A percentile compares a stretch with the other conserved stretches of the same genome.
Evolutionary conservation across 257 asterid species (phyloP).

Genomic region (Linaria vulgaris): DNA sequence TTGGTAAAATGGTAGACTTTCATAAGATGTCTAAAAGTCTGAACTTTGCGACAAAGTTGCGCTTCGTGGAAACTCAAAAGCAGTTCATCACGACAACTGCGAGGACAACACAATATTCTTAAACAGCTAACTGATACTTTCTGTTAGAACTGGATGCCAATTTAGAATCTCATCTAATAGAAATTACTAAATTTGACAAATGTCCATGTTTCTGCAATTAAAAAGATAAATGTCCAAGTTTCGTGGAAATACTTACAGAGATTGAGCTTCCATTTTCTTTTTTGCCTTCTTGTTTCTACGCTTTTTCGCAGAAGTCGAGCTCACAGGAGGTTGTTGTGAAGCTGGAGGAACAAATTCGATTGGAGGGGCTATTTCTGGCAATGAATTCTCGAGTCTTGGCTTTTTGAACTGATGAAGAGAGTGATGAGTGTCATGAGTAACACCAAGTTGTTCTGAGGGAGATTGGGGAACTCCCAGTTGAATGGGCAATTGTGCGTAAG

Average conservation of each 20-base stretch:
- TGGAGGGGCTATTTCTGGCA: constrained; percentile 21
- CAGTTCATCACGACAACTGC: background rate
- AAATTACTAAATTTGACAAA: background rate
- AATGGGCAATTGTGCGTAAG: constrained; percentile 2
- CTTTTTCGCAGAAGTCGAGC: constrained; percentile 26
- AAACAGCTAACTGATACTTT: background rate
- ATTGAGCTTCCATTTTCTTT: constrained; percentile 22
- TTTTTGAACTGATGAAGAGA: constrained; percentile 37
- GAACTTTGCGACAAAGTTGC: background rate
- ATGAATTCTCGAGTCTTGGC: constrained; percentile 27
- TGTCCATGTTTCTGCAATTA: background rate
- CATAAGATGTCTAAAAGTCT: background rate
- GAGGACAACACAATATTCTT: background rate
- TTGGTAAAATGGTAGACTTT: background rate
- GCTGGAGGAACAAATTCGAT: constrained; percentile 45
- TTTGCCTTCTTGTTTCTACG: constrained; percentile 35
- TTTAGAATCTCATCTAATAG: background rate
- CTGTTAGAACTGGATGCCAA: background rate
- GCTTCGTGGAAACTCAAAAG: background rate
- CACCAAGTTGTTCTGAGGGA: constrained; percentile 19
- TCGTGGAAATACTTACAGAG: constrained; percentile 36
- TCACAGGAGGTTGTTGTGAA: constrained; percentile 14
- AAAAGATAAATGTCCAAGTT: background rate
- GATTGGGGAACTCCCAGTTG: constrained; percentile 13
- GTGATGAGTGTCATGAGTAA: constrained; percentile 15